Evolutionary conservation across 2,329 filamentous ascomycete species (phyloP), one percentile per base, ranked within the genome.

Genomic region (Dothidotthia symphoricarpi): DNA sequence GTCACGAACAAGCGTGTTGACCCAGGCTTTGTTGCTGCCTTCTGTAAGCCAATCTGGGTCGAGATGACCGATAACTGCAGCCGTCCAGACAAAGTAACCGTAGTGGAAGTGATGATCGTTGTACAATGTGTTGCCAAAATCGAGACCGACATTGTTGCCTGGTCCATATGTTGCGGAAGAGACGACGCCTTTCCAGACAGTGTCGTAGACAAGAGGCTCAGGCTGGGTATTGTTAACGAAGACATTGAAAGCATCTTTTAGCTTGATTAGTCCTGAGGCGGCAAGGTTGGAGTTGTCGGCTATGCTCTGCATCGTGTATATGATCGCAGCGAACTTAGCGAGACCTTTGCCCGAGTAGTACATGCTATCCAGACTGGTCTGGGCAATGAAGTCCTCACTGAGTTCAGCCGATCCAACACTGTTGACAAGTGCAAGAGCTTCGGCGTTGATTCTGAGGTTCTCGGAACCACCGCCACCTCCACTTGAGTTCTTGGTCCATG

Each of bases 41-140:
- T 69, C 41, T 2, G 56, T 43, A 6, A 93, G 70, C 91, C 90
- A 97, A 2, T 66, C 66, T 0, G 84, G 81, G 51, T 96, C 88
- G 3, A 96, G 75, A 41, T 86, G 78, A 0, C 82, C 91, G 39
- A 97, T 89, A 6, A 94, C 78, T 2, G 93, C 87, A 1, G 88
- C 93, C 0, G 90, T 77, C 40, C 91, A 86, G 51, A 97, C 83
- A 66, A 94, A 93, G 65, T 98, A 96, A 24, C 88, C 90, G 49
- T 79, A 81, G 56, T 83, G 79, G 63, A 83, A 82, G 60, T 82
- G 79, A 49, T 82, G 78, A 50, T 81, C 77, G 47, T 82, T 93
- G 73, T 91, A 91, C 57, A 82, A 83, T 0, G 84, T 86, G 67
- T 96, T 96, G 49, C 93, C 93, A 68, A 96, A 98, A 63, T 98